A percentile compares a stretch with the other conserved stretches of the same genome.
These are phyloP conservation scores for Fusarium burgessii DNA, from an alignment of 2,329 filamentous ascomycete species.

Conservation along the genomic window DNA sequence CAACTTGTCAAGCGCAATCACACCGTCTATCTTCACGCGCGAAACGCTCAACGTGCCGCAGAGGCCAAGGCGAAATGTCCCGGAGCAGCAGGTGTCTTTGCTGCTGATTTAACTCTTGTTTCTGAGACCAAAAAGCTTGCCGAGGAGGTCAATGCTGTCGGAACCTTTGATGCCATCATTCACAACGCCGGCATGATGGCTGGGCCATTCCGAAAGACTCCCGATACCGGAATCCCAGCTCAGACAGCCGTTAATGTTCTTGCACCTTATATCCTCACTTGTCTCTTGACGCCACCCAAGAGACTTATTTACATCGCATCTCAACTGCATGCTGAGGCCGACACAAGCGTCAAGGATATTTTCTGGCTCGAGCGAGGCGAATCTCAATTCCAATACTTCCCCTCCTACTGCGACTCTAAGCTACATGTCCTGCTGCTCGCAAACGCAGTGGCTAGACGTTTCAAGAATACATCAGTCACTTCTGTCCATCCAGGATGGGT, in stretches of 20 bases:
- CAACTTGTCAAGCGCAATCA: slow-evolving; percentile 41
- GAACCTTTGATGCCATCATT: slow-evolving; percentile 39
- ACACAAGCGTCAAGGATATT: slow-evolving; percentile 22
- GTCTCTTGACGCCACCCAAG: slow-evolving; percentile 32
- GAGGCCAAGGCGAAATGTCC: slow-evolving; percentile 27
- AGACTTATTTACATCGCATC: slow-evolving; percentile 33
- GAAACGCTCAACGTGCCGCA: slow-evolving; percentile 33
- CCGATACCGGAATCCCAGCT: slow-evolving; percentile 33
- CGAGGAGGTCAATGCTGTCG: slow-evolving; percentile 34
- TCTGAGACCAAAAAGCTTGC: slow-evolving; percentile 33
- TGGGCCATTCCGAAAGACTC: slow-evolving; percentile 29
- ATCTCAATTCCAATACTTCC: slow-evolving; percentile 27
- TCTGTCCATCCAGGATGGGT: slow-evolving; percentile 40
- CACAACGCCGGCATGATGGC: slow-evolving; percentile 37
- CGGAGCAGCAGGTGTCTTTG: slow-evolving; percentile 26
- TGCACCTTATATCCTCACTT: slow-evolving; percentile 40
- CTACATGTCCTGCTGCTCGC: slow-evolving; percentile 36
- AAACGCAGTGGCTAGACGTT: slow-evolving; percentile 32
- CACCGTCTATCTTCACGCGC: slow-evolving; percentile 40
- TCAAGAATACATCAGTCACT: slow-evolving; percentile 26
- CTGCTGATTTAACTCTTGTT: slow-evolving; percentile 31
- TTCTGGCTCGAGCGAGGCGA: slow-evolving; percentile 37
- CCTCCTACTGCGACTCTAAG: slow-evolving; percentile 37
- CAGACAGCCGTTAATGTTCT: slow-evolving; percentile 35
- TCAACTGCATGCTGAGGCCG: slow-evolving; percentile 26